These are phyloP conservation scores for Podospora pseudopauciseta DNA, from an alignment of 495 filamentous ascomycete genomes.

Conservation along the genomic window DNA sequence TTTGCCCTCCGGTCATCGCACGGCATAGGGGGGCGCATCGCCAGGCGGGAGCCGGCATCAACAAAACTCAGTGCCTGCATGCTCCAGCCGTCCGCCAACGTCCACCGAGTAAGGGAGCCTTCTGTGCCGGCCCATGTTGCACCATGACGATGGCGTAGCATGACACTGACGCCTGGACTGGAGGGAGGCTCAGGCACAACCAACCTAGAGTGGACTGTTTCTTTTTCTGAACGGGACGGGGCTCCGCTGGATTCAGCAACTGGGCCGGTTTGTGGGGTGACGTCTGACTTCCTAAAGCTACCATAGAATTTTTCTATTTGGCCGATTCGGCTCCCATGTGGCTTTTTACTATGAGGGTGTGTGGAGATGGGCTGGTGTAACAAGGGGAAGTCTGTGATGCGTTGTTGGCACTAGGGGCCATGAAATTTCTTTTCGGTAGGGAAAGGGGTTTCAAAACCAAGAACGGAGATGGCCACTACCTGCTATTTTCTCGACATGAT, in stretches of 20 bases:
- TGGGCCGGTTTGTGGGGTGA: not conserved
- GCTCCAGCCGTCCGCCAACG: not conserved
- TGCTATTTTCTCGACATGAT: not conserved
- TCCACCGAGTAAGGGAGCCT: not conserved
- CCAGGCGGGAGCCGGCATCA: not conserved
- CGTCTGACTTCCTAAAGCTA: not conserved
- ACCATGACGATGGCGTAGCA: not conserved
- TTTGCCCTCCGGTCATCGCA: not conserved
- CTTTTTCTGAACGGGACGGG: not conserved
- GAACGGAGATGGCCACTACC: not conserved
- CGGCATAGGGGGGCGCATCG: not conserved
- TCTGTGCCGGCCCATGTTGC: not conserved
- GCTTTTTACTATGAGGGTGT: not conserved
- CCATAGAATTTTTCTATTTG: not conserved
- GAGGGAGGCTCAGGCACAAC: not conserved
- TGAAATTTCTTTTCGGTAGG: not conserved
- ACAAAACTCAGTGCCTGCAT: not conserved
- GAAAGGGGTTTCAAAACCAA: not conserved
- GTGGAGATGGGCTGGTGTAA: not conserved
- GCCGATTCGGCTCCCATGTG: not conserved
- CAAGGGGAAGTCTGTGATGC: not conserved
- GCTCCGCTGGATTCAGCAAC: not conserved
- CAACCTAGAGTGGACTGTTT: not conserved
- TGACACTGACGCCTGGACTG: not conserved
- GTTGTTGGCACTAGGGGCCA: not conserved